Conservation (phyloP, 768 basidiomycete genomes). For the Pisolithus albus region DNA sequence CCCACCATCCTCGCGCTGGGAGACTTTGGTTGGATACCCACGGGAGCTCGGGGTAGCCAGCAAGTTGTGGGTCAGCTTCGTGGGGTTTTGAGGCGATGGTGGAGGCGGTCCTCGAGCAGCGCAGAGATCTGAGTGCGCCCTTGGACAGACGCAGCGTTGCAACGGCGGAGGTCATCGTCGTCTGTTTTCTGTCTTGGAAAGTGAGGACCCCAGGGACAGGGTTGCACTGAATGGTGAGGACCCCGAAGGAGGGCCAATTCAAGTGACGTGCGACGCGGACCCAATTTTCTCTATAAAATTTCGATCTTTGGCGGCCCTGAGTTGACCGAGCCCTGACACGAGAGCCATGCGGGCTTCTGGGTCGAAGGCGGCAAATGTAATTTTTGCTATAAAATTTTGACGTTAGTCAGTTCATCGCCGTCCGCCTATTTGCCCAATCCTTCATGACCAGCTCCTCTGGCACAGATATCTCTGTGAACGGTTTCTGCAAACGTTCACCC, state of each 20-base stretch:
- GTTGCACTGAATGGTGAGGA: conserved; percentile 3
- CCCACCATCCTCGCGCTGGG: conserved; percentile 66
- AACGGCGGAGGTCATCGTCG: background rate
- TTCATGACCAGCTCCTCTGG: conserved; percentile 32
- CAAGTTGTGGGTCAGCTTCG: conserved; percentile 59
- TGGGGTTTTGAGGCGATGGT: conserved; percentile 10
- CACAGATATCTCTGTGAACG: conserved; percentile 35
- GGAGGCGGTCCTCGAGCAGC: conserved; percentile 10
- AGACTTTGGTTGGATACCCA: conserved; percentile 58
- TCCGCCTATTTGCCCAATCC: conserved; percentile 15
- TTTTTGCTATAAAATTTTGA: conserved; percentile 14
- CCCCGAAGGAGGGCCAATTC: conserved; percentile 2
- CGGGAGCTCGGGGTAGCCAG: conserved; percentile 69
- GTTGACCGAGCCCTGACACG: conserved; percentile 4
- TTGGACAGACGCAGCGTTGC: conserved; percentile 9
- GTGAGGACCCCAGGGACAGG: conserved; percentile 15
- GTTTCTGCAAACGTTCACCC: conserved; percentile 35
- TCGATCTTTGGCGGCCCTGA: conserved; percentile 10
- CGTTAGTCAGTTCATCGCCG: conserved; percentile 15
- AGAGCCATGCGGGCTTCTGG: conserved; percentile 7
- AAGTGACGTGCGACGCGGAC: background rate
- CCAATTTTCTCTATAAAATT: background rate
- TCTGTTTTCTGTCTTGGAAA: background rate
- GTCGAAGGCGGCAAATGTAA: conserved; percentile 10
- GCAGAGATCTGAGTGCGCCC: conserved; percentile 5